A percentile compares a stretch with the other conserved stretches of the same genome.
Conservation (phyloP, 2,329 filamentous ascomycete genomes). For the Orbilia ellipsospora region DNA sequence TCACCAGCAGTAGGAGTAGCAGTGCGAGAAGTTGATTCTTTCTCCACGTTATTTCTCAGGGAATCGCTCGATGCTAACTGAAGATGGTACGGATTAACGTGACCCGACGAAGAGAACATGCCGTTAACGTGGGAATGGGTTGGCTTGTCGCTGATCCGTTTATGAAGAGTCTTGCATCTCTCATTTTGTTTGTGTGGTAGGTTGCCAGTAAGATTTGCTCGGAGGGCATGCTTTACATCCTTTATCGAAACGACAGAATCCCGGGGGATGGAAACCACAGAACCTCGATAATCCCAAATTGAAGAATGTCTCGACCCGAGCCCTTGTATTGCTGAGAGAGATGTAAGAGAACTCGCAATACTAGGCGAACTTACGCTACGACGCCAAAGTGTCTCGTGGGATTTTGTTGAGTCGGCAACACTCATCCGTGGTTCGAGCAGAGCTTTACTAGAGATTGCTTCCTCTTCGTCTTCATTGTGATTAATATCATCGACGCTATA, state of each 20-base stretch:
- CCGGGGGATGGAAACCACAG: constrained; percentile 32
- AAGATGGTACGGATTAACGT: constrained; percentile 22
- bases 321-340: constrained; percentile 17
- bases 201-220: constrained; percentile 44
- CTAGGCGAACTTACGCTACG: constrained; percentile 50
- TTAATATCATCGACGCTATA: constrained; percentile 26
- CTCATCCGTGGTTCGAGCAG: constrained; percentile 33
- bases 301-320: constrained; percentile 30
- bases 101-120: constrained; percentile 25
- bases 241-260: constrained; percentile 33
- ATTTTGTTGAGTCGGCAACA: constrained; percentile 38
- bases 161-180: constrained; percentile 1
- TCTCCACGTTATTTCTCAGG: not conserved
- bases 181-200: constrained; percentile 6
- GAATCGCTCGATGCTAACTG: not conserved
- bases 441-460: not conserved
- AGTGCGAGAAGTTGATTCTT: constrained; percentile 7
- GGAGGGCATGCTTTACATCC: constrained; percentile 36
- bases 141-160: constrained; percentile 12
- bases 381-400: constrained; percentile 46
- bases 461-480: constrained; percentile 1
- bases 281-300: constrained; percentile 40
- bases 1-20: constrained; percentile 7
- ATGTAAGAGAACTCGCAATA: constrained; percentile 48
- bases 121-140: constrained; percentile 18